Conservation (phyloP, 176 grass and related monocot genomes). For the Musa acuminata region DNA sequence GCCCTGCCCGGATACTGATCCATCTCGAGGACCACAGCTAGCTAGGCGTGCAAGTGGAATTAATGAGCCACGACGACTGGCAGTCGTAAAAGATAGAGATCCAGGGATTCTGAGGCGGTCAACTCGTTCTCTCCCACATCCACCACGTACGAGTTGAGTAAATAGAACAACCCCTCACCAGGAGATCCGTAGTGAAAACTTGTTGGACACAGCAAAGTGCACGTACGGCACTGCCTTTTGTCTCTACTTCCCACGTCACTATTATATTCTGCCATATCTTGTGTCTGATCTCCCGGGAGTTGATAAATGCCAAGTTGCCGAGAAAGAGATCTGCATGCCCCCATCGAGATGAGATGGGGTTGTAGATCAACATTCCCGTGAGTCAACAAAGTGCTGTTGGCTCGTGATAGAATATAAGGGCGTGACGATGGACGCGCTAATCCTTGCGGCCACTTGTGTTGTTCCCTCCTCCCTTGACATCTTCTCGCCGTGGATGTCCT, state of each 20-base stretch:
- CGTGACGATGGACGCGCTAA: not conserved
- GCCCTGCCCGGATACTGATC: no score
- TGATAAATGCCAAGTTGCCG: not conserved
- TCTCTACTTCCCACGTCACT: not conserved
- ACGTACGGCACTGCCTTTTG: not conserved
- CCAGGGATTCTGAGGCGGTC: not conserved
- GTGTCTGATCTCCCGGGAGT: not conserved
- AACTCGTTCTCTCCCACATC: not conserved
- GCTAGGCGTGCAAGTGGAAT: not conserved
- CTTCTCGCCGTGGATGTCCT: not conserved
- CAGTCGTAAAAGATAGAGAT: not conserved
- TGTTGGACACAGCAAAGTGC: not conserved
- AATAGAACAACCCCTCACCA: not conserved
- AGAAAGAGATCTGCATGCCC: no score
- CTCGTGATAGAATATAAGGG: not conserved
- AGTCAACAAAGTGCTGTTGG: not conserved
- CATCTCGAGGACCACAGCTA: no score
- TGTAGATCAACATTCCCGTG: not conserved
- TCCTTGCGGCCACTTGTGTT: not conserved
- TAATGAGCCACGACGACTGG: not conserved
- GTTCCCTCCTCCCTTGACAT: not conserved
- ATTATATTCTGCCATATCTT: constrained; percentile 1
- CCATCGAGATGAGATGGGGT: no score
- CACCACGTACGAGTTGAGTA: no score
- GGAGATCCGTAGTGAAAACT: not conserved